Evolutionary conservation across 345 rosid species (phyloP).

Genomic region (Populus tremula): DNA sequence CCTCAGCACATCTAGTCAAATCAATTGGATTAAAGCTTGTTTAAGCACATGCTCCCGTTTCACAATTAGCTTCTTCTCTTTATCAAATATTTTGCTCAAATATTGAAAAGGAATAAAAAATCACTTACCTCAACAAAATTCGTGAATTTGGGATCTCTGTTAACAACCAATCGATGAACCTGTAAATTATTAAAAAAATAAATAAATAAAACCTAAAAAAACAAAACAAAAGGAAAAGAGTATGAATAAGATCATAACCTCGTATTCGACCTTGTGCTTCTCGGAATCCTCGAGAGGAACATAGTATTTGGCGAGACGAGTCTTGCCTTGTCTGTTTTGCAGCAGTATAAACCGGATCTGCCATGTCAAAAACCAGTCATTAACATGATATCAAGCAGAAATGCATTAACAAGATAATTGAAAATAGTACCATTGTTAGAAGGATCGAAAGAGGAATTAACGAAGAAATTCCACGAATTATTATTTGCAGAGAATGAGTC

Average conservation of each 20-base stretch:
- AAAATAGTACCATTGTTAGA: constrained; percentile 8
- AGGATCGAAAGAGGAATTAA: neutral
- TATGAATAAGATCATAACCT: constrained; percentile 37
- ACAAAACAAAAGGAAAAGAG: neutral
- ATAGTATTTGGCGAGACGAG: constrained; percentile 97
- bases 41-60: neutral
- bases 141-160: constrained; percentile 90
- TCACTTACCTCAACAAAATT: constrained; percentile 89
- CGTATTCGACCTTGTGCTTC: constrained; percentile 98
- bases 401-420: neutral
- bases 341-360: constrained; percentile 97
- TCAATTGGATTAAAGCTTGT: neutral
- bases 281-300: constrained; percentile 97
- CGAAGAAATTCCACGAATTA: neutral
- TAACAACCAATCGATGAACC: constrained; percentile 98
- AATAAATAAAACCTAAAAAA: neutral
- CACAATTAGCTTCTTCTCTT: neutral
- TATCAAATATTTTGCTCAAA: neutral
- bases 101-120: neutral
- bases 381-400: neutral
- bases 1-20: neutral
- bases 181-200: neutral
- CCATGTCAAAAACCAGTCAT: constrained; percentile 6
- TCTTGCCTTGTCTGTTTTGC: constrained; percentile 98
- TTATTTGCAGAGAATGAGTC: neutral